phyloP scores from a whole-genome alignment of 495 filamentous ascomycete genomes.

The Coniosporium apollinis region DNA sequence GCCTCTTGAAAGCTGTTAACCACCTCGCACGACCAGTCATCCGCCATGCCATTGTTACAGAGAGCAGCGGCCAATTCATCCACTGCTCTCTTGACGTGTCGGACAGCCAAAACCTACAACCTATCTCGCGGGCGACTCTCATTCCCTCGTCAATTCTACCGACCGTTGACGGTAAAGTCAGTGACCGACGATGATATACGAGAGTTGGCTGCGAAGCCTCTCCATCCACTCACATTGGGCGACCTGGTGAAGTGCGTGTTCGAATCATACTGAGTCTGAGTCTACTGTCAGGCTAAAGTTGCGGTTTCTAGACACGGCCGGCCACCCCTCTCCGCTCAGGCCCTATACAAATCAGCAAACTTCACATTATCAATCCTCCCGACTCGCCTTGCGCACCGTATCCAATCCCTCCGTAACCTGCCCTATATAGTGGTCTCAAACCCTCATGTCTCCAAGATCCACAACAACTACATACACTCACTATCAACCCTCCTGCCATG shows the following conservation, averaged over 20 bases:
- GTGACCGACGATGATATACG: slow-evolving; percentile 58
- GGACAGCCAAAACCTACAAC: neutral
- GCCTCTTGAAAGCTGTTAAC: too few species aligned
- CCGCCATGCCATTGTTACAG: neutral
- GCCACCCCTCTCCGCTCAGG: slow-evolving; percentile 63
- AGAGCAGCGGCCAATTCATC: neutral
- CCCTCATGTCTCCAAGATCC: slow-evolving; percentile 78
- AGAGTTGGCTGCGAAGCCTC: slow-evolving; percentile 54
- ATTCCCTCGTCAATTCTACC: neutral
- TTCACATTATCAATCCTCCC: slow-evolving; percentile 88
- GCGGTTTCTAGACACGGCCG: slow-evolving; percentile 53
- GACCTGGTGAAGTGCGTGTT: slow-evolving; percentile 91
- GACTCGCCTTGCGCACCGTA: slow-evolving; percentile 83
- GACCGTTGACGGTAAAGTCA: slow-evolving; percentile 5
- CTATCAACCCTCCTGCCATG: slow-evolving; percentile 77
- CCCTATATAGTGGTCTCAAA: slow-evolving; percentile 97
- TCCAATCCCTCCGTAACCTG: slow-evolving; percentile 78
- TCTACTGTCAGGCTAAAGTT: slow-evolving; percentile 2
- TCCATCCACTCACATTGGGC: slow-evolving; percentile 67
- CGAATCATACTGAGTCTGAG: slow-evolving; percentile 9
- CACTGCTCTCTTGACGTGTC: neutral
- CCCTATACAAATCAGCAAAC: slow-evolving; percentile 75
- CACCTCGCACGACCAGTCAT: too few species aligned
- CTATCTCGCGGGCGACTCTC: neutral
- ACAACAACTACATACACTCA: slow-evolving; percentile 87